phyloP scores from a whole-genome alignment of 73 alveolate species.

The Paramecium biaurelia region DNA sequence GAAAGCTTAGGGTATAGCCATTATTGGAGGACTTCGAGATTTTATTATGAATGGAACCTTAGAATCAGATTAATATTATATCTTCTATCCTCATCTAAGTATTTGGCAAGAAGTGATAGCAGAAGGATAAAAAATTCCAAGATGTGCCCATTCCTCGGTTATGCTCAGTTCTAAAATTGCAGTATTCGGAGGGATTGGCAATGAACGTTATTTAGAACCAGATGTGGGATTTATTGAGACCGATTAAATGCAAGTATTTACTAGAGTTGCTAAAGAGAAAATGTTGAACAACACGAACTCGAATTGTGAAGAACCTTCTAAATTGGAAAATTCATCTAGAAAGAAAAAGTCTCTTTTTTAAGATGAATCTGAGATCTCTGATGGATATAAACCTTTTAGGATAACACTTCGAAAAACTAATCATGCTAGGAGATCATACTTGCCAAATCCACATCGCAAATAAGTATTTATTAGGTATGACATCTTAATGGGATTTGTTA shows the following conservation, averaged over 20 bases:
- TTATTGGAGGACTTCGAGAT: constrained; percentile 19
- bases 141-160: not conserved
- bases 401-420: not conserved
- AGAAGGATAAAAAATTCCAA: not conserved
- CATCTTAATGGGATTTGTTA: constrained; percentile 7
- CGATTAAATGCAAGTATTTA: constrained; percentile 1
- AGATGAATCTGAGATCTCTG: not conserved
- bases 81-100: not conserved
- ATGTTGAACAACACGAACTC: not conserved
- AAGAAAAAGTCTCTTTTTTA: not conserved
- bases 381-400: not conserved
- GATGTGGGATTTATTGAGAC: not conserved
- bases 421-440: not conserved
- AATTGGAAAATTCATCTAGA: not conserved
- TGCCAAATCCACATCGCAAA: not conserved
- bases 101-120: not conserved
- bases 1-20: not conserved
- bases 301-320: not conserved
- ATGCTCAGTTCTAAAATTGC: constrained; percentile 2
- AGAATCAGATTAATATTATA: not conserved
- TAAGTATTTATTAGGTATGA: constrained; percentile 38
- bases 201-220: constrained; percentile 22
- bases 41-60: not conserved
- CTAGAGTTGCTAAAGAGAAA: not conserved
- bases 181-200: constrained; percentile 35